These are phyloP conservation scores for Yarrowia hollandica DNA, from an alignment of 805 yeast genomes.

Conservation along the genomic window DNA sequence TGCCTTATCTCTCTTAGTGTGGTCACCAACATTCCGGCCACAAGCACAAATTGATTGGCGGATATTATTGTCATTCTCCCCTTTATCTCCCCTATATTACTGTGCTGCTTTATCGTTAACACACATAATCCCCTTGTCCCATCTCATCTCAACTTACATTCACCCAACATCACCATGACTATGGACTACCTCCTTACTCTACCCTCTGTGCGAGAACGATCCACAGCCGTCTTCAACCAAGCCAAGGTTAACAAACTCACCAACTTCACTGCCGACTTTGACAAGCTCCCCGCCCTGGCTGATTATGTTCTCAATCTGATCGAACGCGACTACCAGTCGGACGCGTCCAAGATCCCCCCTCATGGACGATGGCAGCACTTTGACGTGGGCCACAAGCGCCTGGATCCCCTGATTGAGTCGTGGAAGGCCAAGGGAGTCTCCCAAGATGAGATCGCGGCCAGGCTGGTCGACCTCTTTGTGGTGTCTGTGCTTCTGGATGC, in stretches of 20 bases:
- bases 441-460: slow-evolving; percentile 51
- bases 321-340: slow-evolving; percentile 48
- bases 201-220: slow-evolving; percentile 56
- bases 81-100: too few species aligned
- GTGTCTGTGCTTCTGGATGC: slow-evolving; percentile 66
- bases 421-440: slow-evolving; percentile 43
- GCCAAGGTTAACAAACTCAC: slow-evolving; percentile 43
- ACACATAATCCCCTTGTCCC: neutral
- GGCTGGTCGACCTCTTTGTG: slow-evolving; percentile 57
- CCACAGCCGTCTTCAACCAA: slow-evolving; percentile 47
- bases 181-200: slow-evolving; percentile 49
- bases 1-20: slow-evolving; percentile 1
- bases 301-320: slow-evolving; percentile 51
- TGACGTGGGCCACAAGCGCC: slow-evolving; percentile 53
- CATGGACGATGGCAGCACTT: slow-evolving; percentile 71
- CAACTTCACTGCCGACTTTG: slow-evolving; percentile 51
- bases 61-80: neutral
- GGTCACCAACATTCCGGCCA: neutral
- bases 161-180: neutral
- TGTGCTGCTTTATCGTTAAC: neutral
- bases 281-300: slow-evolving; percentile 47
- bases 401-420: slow-evolving; percentile 46
- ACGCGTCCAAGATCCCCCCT: slow-evolving; percentile 54
- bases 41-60: neutral
- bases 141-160: slow-evolving; percentile 2